These are phyloP conservation scores for Lantana camara DNA, from an alignment of 257 asterid species.

Conservation along the genomic window DNA sequence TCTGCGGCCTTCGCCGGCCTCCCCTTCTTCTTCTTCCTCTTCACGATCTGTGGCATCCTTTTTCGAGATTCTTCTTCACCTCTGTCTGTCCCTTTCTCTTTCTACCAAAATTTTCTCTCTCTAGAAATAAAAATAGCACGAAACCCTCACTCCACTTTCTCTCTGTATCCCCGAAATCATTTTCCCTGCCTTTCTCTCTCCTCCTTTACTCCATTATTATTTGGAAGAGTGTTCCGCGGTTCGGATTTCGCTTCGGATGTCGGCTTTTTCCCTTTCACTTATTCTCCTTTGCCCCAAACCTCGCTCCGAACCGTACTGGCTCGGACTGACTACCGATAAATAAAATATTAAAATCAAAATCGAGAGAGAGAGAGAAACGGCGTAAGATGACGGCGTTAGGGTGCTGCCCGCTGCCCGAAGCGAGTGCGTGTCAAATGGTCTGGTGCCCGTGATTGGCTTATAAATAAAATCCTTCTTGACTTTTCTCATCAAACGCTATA, in stretches of 20 bases:
- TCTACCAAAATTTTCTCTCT: conserved; percentile 37
- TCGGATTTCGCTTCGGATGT: conserved; percentile 30
- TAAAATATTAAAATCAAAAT: conserved; percentile 11
- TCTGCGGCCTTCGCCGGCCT: conserved; percentile 84
- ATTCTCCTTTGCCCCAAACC: conserved; percentile 44
- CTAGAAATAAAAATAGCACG: conserved; percentile 25
- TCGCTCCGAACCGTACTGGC: conserved; percentile 43
- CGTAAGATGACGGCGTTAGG: conserved; percentile 54
- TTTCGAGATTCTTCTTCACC: conserved; percentile 41
- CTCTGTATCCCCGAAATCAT: conserved; percentile 25
- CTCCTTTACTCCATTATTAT: conserved; percentile 63
- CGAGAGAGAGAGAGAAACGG: conserved; percentile 37
- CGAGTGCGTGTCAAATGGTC: conserved; percentile 9
- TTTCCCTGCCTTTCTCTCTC: conserved; percentile 55
- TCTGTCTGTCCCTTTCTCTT: conserved; percentile 45
- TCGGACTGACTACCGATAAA: conserved; percentile 30
- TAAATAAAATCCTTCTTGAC: conserved; percentile 4
- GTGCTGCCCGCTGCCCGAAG: conserved; percentile 40
- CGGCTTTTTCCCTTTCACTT: conserved; percentile 43
- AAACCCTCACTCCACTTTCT: conserved; percentile 29
- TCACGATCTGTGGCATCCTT: conserved; percentile 92
- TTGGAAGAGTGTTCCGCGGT: conserved; percentile 29
- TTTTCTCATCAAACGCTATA: conserved; percentile 21
- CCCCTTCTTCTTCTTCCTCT: conserved; percentile 91
- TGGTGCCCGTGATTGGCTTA: conserved; percentile 26